These are phyloP conservation scores for Trichoderma cornu-damae DNA, from an alignment of 2,329 filamentous ascomycete species.

Conservation along the genomic window DNA sequence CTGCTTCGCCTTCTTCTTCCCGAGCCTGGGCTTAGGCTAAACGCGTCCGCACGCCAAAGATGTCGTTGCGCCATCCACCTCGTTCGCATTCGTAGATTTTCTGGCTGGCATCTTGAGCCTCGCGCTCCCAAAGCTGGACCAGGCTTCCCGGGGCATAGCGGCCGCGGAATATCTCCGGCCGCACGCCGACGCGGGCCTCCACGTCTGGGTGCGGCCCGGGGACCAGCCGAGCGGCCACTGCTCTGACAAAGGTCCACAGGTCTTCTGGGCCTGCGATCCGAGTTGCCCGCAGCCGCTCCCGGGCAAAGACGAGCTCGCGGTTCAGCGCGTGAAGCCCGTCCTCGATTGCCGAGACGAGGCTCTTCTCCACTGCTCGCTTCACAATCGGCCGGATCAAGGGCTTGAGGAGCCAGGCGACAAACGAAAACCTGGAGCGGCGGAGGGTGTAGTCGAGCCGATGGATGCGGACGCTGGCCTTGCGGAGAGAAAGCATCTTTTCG, in stretches of 20 bases:
- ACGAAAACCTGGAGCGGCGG: constrained; percentile 67
- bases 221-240: constrained; percentile 69
- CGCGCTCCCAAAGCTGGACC: constrained; percentile 83
- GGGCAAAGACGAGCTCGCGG: constrained; percentile 77
- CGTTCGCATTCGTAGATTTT: constrained; percentile 67
- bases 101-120: constrained; percentile 65
- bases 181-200: constrained; percentile 66
- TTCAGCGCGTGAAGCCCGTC: constrained; percentile 69
- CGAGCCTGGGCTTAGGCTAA: background rate
- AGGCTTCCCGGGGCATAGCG: constrained; percentile 86
- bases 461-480: constrained; percentile 70
- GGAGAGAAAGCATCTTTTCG: constrained; percentile 76
- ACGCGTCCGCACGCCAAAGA: constrained; percentile 54
- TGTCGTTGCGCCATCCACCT: constrained; percentile 75
- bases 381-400: constrained; percentile 77
- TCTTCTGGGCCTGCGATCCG: constrained; percentile 75
- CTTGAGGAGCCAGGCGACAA: constrained; percentile 76
- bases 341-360: constrained; percentile 67
- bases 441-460: constrained; percentile 82
- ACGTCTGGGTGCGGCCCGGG: constrained; percentile 71
- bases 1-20: background rate
- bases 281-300: constrained; percentile 80
- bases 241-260: constrained; percentile 74
- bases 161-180: constrained; percentile 62
- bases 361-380: constrained; percentile 70